Base-by-base conservation (phyloP, 2,329 filamentous ascomycete species). In the Fusarium nanum region DNA sequence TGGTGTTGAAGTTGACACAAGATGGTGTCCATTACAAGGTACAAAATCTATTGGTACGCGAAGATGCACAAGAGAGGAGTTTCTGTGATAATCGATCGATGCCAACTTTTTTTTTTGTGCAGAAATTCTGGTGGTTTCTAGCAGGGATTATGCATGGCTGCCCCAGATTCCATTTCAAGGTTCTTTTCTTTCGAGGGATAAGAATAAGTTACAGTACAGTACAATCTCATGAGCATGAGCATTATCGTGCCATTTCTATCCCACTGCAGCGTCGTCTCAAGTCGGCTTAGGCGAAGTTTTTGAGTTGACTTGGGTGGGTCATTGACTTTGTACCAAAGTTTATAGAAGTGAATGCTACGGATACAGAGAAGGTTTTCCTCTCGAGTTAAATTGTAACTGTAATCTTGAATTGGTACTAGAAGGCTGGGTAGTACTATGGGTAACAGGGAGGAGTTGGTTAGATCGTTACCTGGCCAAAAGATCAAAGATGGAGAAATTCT, bases 1-100 rank as follows among this genome's bases (percentile, higher is more conserved):
- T 61, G 68, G 63, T 68, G 67, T 65, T 68, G 67, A 60, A 56
- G 58, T 60, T 37, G 48, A 44, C 45, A 53, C 53, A 27, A 44
- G 37, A 52, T 52, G 64, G 46, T 64, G 34, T 47, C 27, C 7
- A 41, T 45, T 23, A 30, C 44, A n/a, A 27, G 18, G 53, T 37
- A 30, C 28, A 22, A 12, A 42, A 32, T 37, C 28, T 54, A 44
- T 37, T 53, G 45, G 56, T 12, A 55, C 53, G 20, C 27, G 57
- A 50, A 52, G 37, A 49, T 55, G 16, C 12, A 28, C 45, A 47
- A 61, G 41, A 12, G 10, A 14, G 45, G 6, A 34, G 67, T 67
- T 54, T 57, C 62, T 70, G 54, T 55, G 28, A 70, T 70, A 63
- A 40, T 27, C 37, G 46, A 56, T 45, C 27, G 28, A 63, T 52